Evolutionary conservation across 371 early-diverging fungal species (phyloP), one percentile per base, ranked within the genome.

Genomic region (Mucor racemosus): DNA sequence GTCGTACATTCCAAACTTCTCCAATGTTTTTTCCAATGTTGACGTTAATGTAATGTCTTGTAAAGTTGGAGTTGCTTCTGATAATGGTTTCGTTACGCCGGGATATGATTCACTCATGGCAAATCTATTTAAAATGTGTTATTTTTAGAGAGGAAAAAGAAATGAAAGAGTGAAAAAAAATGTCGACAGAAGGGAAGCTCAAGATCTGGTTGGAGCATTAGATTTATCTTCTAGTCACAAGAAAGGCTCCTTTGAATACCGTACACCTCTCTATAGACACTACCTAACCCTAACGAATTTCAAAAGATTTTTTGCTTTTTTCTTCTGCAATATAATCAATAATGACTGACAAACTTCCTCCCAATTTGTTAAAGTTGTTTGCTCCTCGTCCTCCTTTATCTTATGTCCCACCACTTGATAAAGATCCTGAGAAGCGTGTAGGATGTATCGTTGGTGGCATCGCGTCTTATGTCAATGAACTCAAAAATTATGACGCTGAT

Each of bases 331-430:
- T n/a, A 38, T 11, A 38, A 38, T 11, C 38, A 11, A 38, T 38
- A 38, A 92, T 93, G 92, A 91, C 91, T 13, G 89, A 90, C 69
- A 86, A 81, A 62, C 83, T 95, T 62, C 94, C 95, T 58, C 94
- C 95, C 11, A 90, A 95, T 75, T 84, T 98, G 48, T 77, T 94
- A 17, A 88, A 89, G 66, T 90, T 97, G 40, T 98, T 98, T 80
- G 93, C 93, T 7, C 97, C 98, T 38, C 90, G 98, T 39, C 97
- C 98, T 44, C 92, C 94, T 13, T 84, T 94, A 26, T 78, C 83
- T 21, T 85, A 87, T 72, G 69, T 86, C 8, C 77, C 88, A 42
- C 96, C 96, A 17, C 67, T 93, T 55, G 96, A 95, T 78, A 78
- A 84, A 60, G 91, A 90, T 34, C 90, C 90, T 5, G 87, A 81